Evolutionary conservation across 768 basidiomycete species (phyloP).

Genomic region (Tulasnella sp.): DNA sequence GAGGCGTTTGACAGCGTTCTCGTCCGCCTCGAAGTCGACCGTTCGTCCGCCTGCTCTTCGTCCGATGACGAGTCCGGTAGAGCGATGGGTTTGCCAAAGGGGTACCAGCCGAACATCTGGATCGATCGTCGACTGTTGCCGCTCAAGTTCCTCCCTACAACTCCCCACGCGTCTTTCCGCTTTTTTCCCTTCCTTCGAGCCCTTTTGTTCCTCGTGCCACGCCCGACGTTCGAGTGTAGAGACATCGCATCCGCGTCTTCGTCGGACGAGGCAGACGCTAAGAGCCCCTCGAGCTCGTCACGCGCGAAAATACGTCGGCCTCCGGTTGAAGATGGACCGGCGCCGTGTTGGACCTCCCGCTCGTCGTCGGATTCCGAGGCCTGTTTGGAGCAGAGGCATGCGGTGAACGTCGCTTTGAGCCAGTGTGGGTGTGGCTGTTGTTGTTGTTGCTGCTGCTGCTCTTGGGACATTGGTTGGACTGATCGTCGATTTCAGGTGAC

Average conservation of each 20-base stretch:
- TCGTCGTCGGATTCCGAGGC: neutral
- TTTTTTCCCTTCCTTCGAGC: neutral
- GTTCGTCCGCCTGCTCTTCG: too few species aligned
- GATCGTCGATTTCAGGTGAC: neutral
- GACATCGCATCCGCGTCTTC: slow-evolving; percentile 4
- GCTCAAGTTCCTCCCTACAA: neutral
- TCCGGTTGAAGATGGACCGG: neutral
- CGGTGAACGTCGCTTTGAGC: neutral
- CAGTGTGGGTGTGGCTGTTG: too few species aligned
- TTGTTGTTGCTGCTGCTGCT: neutral
- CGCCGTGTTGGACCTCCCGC: neutral
- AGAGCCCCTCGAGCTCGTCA: slow-evolving; percentile 6
- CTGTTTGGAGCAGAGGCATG: neutral
- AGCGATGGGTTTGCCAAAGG: slow-evolving; percentile 4
- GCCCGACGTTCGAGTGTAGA: slow-evolving; percentile 1
- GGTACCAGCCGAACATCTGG: slow-evolving; percentile 6
- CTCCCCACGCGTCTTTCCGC: neutral
- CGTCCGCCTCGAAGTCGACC: too few species aligned
- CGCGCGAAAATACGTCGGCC: neutral
- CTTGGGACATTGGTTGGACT: neutral
- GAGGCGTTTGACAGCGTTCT: neutral
- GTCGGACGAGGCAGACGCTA: neutral
- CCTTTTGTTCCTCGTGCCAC: neutral
- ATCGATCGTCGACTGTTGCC: neutral
- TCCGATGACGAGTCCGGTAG: neutral